These are phyloP conservation scores for Dioscorea dumetorum DNA, from an alignment of 106 monocot genomes.

Conservation along the genomic window DNA sequence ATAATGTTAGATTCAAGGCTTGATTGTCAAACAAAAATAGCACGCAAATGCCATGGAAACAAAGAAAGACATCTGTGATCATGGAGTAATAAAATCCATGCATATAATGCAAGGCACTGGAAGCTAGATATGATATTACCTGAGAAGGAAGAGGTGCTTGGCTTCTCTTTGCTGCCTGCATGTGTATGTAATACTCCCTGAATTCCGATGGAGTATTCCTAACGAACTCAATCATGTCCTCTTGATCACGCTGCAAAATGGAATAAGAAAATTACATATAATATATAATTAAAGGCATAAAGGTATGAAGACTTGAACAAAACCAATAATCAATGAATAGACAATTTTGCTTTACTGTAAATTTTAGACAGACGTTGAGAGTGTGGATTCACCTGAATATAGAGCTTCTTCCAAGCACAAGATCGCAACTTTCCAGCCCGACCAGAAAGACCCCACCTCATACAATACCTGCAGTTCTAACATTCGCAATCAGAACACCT, in stretches of 20 bases:
- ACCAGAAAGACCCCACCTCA: constrained; percentile 80
- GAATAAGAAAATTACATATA: not conserved
- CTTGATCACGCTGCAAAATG: constrained; percentile 62
- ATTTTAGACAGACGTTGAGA: not conserved
- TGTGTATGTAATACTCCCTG: constrained; percentile 94
- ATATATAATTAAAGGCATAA: not conserved
- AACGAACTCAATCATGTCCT: constrained; percentile 89
- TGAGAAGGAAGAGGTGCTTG: constrained; percentile 89
- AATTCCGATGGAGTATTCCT: constrained; percentile 82
- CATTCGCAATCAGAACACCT: not conserved
- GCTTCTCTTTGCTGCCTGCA: constrained; percentile 98
- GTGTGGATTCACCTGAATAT: constrained; percentile 56
- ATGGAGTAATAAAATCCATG: too few relatives aligned
- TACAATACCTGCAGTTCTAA: constrained; percentile 57
- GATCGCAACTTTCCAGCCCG: constrained; percentile 49
- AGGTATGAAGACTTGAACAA: not conserved
- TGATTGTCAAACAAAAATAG: too few relatives aligned
- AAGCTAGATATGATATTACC: constrained; percentile 20
- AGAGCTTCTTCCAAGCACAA: constrained; percentile 96
- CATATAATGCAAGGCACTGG: too few relatives aligned
- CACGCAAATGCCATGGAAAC: too few relatives aligned
- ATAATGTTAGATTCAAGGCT: too few relatives aligned
- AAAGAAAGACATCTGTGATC: too few relatives aligned
- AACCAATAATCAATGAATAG: not conserved
- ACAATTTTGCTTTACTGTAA: not conserved